A percentile compares a stretch with the other conserved stretches of the same genome.
These are phyloP conservation scores for Zygosaccharomyces bisporus DNA, from an alignment of 805 yeast genomes.

Conservation along the genomic window DNA sequence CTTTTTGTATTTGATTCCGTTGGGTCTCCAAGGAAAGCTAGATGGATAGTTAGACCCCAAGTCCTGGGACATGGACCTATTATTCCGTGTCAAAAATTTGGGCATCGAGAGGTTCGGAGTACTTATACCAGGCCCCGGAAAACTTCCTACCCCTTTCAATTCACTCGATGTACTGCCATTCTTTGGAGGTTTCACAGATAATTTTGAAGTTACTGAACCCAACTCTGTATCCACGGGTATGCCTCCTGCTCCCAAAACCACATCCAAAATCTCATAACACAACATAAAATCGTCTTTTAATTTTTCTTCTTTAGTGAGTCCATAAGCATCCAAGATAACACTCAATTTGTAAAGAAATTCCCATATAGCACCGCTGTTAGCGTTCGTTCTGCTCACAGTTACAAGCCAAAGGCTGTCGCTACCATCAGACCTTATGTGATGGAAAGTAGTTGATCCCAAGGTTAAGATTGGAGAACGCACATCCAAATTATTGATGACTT, in stretches of 20 bases:
- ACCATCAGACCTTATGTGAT: constrained; percentile 59
- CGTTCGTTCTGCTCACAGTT: constrained; percentile 85
- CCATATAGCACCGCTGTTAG: constrained; percentile 73
- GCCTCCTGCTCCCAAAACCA: constrained; percentile 43
- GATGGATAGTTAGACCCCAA: constrained; percentile 30
- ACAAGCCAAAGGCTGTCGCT: constrained; percentile 65
- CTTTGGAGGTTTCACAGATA: constrained; percentile 26
- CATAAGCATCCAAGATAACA: constrained; percentile 46
- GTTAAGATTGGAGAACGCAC: constrained; percentile 73
- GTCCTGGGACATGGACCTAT: constrained; percentile 18
- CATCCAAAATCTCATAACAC: constrained; percentile 75
- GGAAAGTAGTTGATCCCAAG: constrained; percentile 86
- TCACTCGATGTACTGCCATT: constrained; percentile 9
- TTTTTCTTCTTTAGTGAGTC: constrained; percentile 40
- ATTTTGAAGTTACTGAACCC: constrained; percentile 23
- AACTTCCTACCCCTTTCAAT: constrained; percentile 1
- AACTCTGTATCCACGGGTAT: constrained; percentile 29
- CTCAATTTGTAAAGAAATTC: constrained; percentile 72
- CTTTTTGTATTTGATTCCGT: constrained; percentile 70
- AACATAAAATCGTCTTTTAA: constrained; percentile 63
- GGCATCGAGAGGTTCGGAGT: constrained; percentile 18
- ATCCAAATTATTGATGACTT: constrained; percentile 63
- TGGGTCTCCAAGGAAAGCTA: constrained; percentile 63
- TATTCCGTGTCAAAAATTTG: constrained; percentile 19
- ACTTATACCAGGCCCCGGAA: constrained; percentile 5